phyloP scores from a whole-genome alignment of 2,329 filamentous ascomycete species.

The Aspergillus jensenii region DNA sequence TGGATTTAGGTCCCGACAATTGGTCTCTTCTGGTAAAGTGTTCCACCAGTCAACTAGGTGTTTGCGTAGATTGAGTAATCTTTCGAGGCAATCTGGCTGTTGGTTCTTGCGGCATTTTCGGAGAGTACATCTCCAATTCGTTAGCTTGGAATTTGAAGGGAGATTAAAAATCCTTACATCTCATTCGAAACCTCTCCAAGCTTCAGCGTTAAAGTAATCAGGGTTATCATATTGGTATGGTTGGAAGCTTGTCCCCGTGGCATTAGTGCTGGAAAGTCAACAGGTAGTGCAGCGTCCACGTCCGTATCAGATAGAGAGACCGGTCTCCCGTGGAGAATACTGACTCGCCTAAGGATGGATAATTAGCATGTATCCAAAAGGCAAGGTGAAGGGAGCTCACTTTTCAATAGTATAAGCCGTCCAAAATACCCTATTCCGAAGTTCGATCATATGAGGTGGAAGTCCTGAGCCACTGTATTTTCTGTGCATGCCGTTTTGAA shows the following conservation, averaged over 20 bases:
- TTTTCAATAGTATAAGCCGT: slow-evolving; percentile 58
- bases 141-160: slow-evolving; percentile 9
- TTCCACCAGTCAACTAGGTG: slow-evolving; percentile 46
- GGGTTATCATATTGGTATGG: slow-evolving; percentile 49
- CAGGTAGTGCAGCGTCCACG: slow-evolving; percentile 55
- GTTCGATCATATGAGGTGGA: slow-evolving; percentile 51
- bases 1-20: slow-evolving; percentile 44
- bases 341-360: slow-evolving; percentile 47
- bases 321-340: slow-evolving; percentile 57
- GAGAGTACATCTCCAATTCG: slow-evolving; percentile 35
- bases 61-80: slow-evolving; percentile 39
- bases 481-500: slow-evolving; percentile 62
- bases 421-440: slow-evolving; percentile 59
- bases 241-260: slow-evolving; percentile 43
- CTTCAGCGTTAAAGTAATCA: slow-evolving; percentile 45
- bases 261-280: slow-evolving; percentile 47
- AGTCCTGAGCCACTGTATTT: slow-evolving; percentile 50
- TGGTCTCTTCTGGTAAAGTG: slow-evolving; percentile 36
- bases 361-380: slow-evolving; percentile 9
- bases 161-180: slow-evolving; percentile 32
- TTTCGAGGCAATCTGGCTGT: slow-evolving; percentile 42
- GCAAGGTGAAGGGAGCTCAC: slow-evolving; percentile 28
- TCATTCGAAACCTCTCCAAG: slow-evolving; percentile 42
- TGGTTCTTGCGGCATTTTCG: slow-evolving; percentile 40
- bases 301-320: slow-evolving; percentile 54